phyloP scores from a whole-genome alignment of 2,329 filamentous ascomycete species.

The Pestalotiopsis sp. region DNA sequence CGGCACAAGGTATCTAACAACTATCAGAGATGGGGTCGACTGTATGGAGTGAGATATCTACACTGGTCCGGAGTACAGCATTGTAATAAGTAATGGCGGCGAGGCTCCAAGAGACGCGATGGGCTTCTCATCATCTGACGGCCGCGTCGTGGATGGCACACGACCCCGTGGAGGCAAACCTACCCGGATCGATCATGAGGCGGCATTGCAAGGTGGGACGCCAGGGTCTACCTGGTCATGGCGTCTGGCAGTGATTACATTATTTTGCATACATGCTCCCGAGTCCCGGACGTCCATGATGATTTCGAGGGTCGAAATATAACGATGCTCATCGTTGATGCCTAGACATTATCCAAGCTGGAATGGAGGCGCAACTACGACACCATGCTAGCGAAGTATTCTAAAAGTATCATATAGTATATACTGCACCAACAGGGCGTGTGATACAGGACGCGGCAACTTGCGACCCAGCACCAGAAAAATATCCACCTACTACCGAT shows the following conservation, averaged over 20 bases:
- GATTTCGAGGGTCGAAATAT: not conserved
- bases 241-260: not conserved
- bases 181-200: not conserved
- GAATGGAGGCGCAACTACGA: too few species aligned
- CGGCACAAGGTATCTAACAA: not conserved
- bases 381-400: too few species aligned
- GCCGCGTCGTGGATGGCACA: slow-evolving; percentile 1
- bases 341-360: not conserved
- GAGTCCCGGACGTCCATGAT: not conserved
- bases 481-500: not conserved
- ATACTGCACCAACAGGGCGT: too few species aligned
- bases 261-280: not conserved
- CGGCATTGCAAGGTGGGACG: not conserved
- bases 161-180: not conserved
- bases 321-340: not conserved
- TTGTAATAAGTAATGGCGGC: too few species aligned
- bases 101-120: not conserved
- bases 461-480: too few species aligned
- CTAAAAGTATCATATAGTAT: too few species aligned
- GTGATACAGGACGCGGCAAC: too few species aligned
- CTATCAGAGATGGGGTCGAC: not conserved
- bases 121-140: slow-evolving; percentile 4
- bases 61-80: too few species aligned
- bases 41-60: too few species aligned
- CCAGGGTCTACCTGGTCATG: not conserved